Base-by-base conservation (phyloP, 176 grass and related monocot genomes). In the Poa annua region DNA sequence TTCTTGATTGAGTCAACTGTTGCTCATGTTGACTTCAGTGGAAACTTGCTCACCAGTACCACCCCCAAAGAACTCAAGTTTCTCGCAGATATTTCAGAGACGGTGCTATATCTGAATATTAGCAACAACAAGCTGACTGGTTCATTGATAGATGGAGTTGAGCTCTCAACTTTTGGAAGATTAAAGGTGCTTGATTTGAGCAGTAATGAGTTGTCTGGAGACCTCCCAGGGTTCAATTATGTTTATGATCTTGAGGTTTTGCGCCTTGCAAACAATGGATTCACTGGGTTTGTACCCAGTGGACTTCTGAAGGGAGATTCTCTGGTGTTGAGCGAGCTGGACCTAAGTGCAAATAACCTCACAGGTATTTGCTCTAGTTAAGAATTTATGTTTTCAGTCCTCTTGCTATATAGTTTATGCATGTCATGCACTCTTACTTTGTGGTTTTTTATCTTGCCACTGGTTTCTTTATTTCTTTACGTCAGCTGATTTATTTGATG, bases 201-300 rank as follows among this genome's bases (percentile, higher is more conserved):
- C 74, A 88, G 90, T 75, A 99, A 99, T 82, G 85, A 83, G 68
- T 80, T 99, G 57, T 92, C 80, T 32, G 96, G 96, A 32, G 96
- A 99, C 65, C 88, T 99, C 10, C 96, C 96, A n/a, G 96, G 96
- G 22, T 99, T 99, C 86, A 94, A 99, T 88, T 99, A 99, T 94
- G 93, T 99, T 7, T 99, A 99, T 63, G 96, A 99, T 86, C 93
- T 99, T 0, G 96, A 99, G 84, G 85, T 96, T 90, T 74, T 99
- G 78, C 86, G 93, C 53, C 85, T 99, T 5, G 89, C 85, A 62
- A 94, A 90, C 81, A 99, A 99, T 65, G 88, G 56, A 13, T 99
- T 99, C 77, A 92, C 89, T 76, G 96, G 96, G 16, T 96, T 89
- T 88, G 76, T 99, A 83, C 96, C 96, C 63, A 87, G 89, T 76